These are phyloP conservation scores for Pelargonium australe DNA, from an alignment of 441 rosid species.

Conservation along the genomic window DNA sequence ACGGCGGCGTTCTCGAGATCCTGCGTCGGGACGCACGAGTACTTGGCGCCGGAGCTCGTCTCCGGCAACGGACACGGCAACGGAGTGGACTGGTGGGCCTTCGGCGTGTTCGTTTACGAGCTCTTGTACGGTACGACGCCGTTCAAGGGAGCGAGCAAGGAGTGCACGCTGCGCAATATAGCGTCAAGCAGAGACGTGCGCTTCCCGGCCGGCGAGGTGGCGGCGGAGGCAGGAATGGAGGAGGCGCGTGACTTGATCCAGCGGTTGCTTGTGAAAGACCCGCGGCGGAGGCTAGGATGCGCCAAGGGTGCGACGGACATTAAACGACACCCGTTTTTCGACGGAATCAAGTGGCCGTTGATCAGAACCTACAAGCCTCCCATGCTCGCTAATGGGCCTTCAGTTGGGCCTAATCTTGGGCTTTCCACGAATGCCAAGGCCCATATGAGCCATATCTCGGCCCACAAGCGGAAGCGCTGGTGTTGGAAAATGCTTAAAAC, in stretches of 20 bases:
- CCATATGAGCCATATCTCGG: background rate
- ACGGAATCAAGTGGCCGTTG: conserved; percentile 60
- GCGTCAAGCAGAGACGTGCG: conserved; percentile 33
- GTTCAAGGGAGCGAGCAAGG: conserved; percentile 50
- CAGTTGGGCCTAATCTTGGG: conserved; percentile 17
- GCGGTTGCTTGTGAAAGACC: conserved; percentile 48
- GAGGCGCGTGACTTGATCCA: conserved; percentile 49
- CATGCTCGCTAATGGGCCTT: conserved; percentile 22
- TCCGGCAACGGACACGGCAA: conserved; percentile 51
- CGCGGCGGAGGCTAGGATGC: conserved; percentile 49
- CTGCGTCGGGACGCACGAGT: conserved; percentile 65
- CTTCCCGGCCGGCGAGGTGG: conserved; percentile 18
- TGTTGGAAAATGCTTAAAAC: conserved; percentile 20
- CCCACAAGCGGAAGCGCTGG: conserved; percentile 21
- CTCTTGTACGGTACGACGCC: conserved; percentile 48
- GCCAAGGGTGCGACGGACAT: conserved; percentile 48
- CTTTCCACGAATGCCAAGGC: conserved; percentile 22
- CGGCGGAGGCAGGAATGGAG: conserved; percentile 32
- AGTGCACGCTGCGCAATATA: conserved; percentile 50
- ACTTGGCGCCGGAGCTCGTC: conserved; percentile 59
- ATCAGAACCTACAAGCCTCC: conserved; percentile 58
- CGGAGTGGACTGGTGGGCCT: conserved; percentile 75
- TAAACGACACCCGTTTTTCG: conserved; percentile 53
- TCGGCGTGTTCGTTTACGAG: conserved; percentile 55
- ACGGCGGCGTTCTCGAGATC: conserved; percentile 44